Evolutionary conservation across 228 moss, liverwort and hornwort species (phyloP), one percentile per base, ranked within the genome.

Genomic region (Sphagnum fallax): DNA sequence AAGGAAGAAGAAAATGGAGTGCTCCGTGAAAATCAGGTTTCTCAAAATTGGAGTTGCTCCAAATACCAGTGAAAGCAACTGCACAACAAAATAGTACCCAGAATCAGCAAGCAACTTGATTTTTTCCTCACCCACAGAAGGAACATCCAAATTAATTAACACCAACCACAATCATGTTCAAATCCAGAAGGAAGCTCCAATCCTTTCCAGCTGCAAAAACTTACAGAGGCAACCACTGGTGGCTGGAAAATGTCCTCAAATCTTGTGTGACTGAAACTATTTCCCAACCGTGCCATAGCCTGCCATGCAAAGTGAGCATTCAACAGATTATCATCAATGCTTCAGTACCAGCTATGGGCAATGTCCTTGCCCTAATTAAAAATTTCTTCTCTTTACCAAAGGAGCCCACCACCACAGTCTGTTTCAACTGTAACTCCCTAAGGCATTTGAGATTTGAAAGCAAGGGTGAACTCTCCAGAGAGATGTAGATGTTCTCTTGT

Each of bases 171-270:
- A 5, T 47, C 14, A 65, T 49, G 6, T 49, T 65, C 65, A 63
- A 32, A n/a, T 7, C 1, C 47, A 62, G 51, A 51, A 59, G 0
- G 32, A 32, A 32, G 32, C 32, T 32, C 2, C 32, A 32, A 32
- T 32, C 32, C 32, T 32, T 32, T 32, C 32, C 32, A 32, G 32
- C 32, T 32, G 32, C 32, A 47, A 63, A 64, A 61, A 87, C 89
- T 84, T 79, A 94, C 94, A n/a, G 94, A 91, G 49, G 94, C 94
- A 71, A 89, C 81, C 50, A 94, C 91, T 51, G 94, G 91, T 61
- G 94, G 91, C 63, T 91, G 89, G 64, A 94, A 66, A 64, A 91
- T 84, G 73, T 91, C 82, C 53, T 64, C 71, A 59, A 91, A 67
- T 70, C 84, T 79, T 57, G 76, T 64, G 5, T 74, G 52, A 52